These are phyloP conservation scores for Cyathus striatus DNA, from an alignment of 768 basidiomycete species.

Conservation along the genomic window DNA sequence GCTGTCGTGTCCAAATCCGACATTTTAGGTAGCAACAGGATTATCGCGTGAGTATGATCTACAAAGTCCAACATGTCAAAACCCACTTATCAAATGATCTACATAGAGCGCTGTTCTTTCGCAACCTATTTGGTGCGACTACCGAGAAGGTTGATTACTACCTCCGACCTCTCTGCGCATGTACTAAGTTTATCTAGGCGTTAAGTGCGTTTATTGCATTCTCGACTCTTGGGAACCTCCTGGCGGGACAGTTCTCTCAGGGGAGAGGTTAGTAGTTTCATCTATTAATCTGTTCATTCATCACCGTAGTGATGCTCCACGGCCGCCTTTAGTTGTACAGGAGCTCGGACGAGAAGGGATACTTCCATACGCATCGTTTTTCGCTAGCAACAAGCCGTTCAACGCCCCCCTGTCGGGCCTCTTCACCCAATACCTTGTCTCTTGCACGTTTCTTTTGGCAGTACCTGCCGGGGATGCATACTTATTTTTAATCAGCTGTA, in stretches of 20 bases:
- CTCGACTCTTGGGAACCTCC: conserved; percentile 59
- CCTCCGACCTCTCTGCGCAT: not conserved
- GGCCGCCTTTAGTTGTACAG: conserved; percentile 48
- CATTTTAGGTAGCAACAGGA: conserved; percentile 57
- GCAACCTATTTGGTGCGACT: conserved; percentile 61
- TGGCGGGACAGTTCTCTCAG: conserved; percentile 61
- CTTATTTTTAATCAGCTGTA: conserved; percentile 62
- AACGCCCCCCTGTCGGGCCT: conserved; percentile 61
- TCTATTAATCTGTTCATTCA: not conserved
- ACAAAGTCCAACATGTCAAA: not conserved
- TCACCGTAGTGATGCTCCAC: not conserved
- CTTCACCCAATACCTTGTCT: conserved; percentile 56
- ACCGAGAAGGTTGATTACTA: conserved; percentile 46
- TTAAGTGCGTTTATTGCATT: conserved; percentile 60
- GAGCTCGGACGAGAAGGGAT: conserved; percentile 71
- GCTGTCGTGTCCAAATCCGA: conserved; percentile 67
- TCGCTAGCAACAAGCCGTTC: conserved; percentile 70
- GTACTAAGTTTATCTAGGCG: conserved; percentile 26
- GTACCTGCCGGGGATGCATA: conserved; percentile 74
- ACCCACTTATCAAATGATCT: not conserved
- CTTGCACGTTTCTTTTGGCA: conserved; percentile 45
- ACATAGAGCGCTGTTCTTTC: conserved; percentile 63
- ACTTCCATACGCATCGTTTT: conserved; percentile 59
- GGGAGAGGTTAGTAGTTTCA: conserved; percentile 44
- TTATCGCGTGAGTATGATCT: conserved; percentile 53